A percentile compares a stretch with the other conserved stretches of the same genome.
Evolutionary conservation across 1,284 basidiomycete species (phyloP).

Genomic region (Trichosporon asahii): DNA sequence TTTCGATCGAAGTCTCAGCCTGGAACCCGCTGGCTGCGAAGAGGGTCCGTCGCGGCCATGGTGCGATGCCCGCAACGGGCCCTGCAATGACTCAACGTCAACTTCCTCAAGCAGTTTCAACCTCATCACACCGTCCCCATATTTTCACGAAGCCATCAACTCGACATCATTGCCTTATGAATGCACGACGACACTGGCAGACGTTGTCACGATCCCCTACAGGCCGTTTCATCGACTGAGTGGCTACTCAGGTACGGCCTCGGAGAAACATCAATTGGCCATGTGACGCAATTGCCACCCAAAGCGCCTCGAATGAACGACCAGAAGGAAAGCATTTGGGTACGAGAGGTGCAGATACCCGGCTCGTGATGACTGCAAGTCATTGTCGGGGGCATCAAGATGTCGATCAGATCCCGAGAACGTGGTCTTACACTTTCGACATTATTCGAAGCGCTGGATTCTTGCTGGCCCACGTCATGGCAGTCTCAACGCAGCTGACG

Average conservation of each 20-base stretch:
- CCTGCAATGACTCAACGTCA: background rate
- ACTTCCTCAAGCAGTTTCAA: background rate
- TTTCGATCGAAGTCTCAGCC: no score
- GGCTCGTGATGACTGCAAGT: no score
- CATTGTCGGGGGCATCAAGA: no score
- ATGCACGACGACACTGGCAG: background rate
- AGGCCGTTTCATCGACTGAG: background rate
- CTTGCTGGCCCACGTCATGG: no score
- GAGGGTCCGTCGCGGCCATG: background rate
- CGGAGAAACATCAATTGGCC: slow-evolving; percentile 1
- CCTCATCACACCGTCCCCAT: background rate
- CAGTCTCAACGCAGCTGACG: no score
- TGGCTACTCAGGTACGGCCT: slow-evolving; percentile 5
- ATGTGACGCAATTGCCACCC: slow-evolving; percentile 4
- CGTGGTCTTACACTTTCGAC: no score
- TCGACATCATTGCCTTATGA: background rate
- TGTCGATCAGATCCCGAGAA: no score
- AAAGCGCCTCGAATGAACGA: background rate
- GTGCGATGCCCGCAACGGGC: background rate
- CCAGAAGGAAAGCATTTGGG: background rate
- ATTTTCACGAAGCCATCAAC: background rate
- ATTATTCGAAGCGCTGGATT: no score
- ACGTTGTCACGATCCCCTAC: background rate
- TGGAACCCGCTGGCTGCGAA: background rate
- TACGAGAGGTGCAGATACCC: background rate